Percentiles rank a stretch among this genome's conserved stretches.
Evolutionary conservation across 371 early-diverging fungal genomes (phyloP).

Genomic region (Syncephalastrum racemosum): DNA sequence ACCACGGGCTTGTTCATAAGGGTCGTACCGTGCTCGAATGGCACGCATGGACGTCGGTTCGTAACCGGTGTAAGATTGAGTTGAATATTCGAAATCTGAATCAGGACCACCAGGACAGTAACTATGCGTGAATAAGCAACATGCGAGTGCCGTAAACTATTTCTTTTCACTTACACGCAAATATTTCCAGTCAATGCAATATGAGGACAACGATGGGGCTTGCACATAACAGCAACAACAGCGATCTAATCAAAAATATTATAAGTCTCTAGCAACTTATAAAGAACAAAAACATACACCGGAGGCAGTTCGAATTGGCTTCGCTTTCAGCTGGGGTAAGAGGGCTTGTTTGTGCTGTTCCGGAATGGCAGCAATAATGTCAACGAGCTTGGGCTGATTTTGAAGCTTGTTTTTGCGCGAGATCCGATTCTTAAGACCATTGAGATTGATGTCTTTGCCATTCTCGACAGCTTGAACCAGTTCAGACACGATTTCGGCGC

Average conservation of each 20-base stretch:
- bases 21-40: slow-evolving; percentile 98
- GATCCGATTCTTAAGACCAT: slow-evolving; percentile 77
- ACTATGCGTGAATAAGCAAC: slow-evolving; percentile 28
- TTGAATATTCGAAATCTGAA: slow-evolving; percentile 99
- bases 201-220: slow-evolving; percentile 99
- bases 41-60: slow-evolving; percentile 99
- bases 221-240: slow-evolving; percentile 99
- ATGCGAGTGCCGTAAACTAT: neutral
- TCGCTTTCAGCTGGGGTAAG: slow-evolving; percentile 91
- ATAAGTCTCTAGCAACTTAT: neutral
- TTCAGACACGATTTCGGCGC: slow-evolving; percentile 90
- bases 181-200: slow-evolving; percentile 99
- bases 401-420: slow-evolving; percentile 78
- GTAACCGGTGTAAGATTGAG: slow-evolving; percentile 99
- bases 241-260: slow-evolving; percentile 75
- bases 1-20: slow-evolving; percentile 96
- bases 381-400: slow-evolving; percentile 95
- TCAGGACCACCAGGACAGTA: slow-evolving; percentile 99
- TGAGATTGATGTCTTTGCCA: slow-evolving; percentile 85
- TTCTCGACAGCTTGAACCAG: slow-evolving; percentile 71
- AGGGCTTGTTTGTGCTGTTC: slow-evolving; percentile 87
- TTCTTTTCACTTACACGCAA: slow-evolving; percentile 83
- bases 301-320: slow-evolving; percentile 98
- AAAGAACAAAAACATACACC: slow-evolving; percentile 67
- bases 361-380: slow-evolving; percentile 99